phyloP scores from a whole-genome alignment of 257 asterid species.

The Capsicum rhomboideum region DNA sequence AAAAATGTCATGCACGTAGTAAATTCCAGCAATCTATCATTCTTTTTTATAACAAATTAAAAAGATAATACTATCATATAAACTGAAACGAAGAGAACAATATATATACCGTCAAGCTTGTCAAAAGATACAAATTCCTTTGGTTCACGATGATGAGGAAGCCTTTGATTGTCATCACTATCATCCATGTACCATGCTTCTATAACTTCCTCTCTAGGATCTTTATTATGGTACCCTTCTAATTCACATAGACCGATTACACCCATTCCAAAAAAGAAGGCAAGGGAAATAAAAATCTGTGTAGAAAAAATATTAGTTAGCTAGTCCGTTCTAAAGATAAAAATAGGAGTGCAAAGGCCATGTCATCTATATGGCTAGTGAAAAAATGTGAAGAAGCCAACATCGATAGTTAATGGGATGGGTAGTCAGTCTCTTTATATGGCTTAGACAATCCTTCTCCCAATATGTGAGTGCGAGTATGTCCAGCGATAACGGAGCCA shows the following conservation, averaged over 20 bases:
- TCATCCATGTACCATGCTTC: constrained; percentile 98
- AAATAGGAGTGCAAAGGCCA: too few species aligned
- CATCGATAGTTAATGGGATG: not conserved
- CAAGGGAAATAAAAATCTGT: not conserved
- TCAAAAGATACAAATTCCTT: constrained; percentile 66
- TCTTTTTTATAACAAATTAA: not conserved
- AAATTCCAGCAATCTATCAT: not conserved
- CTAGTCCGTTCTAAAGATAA: not conserved
- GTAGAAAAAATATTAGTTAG: not conserved
- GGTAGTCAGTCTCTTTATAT: not conserved
- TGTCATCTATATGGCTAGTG: too few species aligned
- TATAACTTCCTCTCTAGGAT: constrained; percentile 55
- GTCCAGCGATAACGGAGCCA: too few species aligned
- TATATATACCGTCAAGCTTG: constrained; percentile 54
- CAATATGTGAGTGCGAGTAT: too few species aligned
- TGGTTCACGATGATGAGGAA: constrained; percentile 73
- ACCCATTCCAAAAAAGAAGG: not conserved
- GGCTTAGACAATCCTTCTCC: too few species aligned
- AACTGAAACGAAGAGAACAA: not conserved
- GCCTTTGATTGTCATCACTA: constrained; percentile 70
- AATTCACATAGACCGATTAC: not conserved
- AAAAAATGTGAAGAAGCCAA: not conserved
- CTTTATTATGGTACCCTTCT: constrained; percentile 21
- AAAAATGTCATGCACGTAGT: not conserved
- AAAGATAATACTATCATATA: not conserved